Conservation (phyloP, 805 yeast species). For the Myxozyma neotropica region DNA sequence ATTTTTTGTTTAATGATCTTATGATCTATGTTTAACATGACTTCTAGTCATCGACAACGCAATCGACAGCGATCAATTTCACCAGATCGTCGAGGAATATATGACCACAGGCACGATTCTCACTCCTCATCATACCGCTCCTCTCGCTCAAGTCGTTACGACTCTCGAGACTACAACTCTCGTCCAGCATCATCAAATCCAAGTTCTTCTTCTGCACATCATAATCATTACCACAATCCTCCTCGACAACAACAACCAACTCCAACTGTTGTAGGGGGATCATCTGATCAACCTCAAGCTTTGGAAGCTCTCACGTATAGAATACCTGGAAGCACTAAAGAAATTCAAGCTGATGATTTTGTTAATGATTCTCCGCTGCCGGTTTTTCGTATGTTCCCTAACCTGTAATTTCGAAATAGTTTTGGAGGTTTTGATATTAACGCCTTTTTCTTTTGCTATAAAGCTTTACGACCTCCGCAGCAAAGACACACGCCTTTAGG, state of each 20-base stretch:
- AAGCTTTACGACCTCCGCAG: conserved; percentile 36
- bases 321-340: conserved; percentile 29
- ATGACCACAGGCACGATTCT: conserved; percentile 1
- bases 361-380: conserved; percentile 30
- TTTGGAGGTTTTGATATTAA: not conserved
- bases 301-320: conserved; percentile 35
- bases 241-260: not conserved
- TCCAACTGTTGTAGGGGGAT: conserved; percentile 11
- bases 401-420: not conserved
- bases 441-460: not conserved
- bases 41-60: not conserved
- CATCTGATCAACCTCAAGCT: conserved; percentile 28
- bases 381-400: conserved; percentile 24
- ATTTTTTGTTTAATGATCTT: not conserved
- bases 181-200: not conserved
- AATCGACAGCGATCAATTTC: conserved; percentile 28
- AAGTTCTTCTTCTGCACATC: not conserved
- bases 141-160: not conserved
- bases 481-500: conserved; percentile 29
- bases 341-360: conserved; percentile 30
- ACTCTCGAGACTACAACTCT: conserved; percentile 1
- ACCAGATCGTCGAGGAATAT: conserved; percentile 21
- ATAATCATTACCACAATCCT: not conserved
- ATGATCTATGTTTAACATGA: not conserved
- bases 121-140: conserved; percentile 9